Evolutionary conservation across 2,329 filamentous ascomycete genomes (phyloP).

Genomic region (Aureobasidium melanogenum): DNA sequence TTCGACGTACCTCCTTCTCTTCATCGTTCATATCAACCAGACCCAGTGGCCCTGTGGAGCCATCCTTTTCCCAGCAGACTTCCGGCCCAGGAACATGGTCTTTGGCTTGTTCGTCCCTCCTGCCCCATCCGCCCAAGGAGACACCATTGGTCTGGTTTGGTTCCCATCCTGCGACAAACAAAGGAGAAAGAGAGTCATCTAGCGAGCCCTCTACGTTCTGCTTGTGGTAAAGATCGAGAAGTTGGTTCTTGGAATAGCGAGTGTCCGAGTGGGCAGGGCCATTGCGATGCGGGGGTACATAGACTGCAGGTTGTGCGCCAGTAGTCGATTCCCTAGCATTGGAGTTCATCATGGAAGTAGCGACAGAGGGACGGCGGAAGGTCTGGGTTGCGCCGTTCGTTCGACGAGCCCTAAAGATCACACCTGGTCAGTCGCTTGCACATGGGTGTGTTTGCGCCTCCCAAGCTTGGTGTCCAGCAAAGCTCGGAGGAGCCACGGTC

Average conservation of each 20-base stretch:
- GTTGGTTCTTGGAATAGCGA: slow-evolving; percentile 70
- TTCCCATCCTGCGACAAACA: slow-evolving; percentile 73
- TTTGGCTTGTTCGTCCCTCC: slow-evolving; percentile 57
- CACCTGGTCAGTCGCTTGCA: neutral
- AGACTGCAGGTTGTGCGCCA: slow-evolving; percentile 31
- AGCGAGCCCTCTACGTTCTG: slow-evolving; percentile 50
- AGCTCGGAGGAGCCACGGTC: neutral
- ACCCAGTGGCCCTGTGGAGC: slow-evolving; percentile 60
- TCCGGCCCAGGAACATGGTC: slow-evolving; percentile 72
- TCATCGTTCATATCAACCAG: slow-evolving; percentile 63
- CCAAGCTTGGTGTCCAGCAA: neutral
- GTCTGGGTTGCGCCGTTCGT: slow-evolving; percentile 59
- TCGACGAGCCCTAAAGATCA: slow-evolving; percentile 47
- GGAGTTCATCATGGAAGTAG: slow-evolving; percentile 41
- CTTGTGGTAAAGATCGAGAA: slow-evolving; percentile 65
- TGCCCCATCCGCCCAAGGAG: slow-evolving; percentile 59
- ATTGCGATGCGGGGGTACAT: slow-evolving; percentile 57
- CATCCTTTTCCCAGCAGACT: slow-evolving; percentile 77
- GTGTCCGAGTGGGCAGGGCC: slow-evolving; percentile 42
- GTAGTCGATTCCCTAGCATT: slow-evolving; percentile 22
- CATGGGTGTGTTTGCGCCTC: slow-evolving; percentile 11
- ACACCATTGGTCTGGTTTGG: slow-evolving; percentile 60
- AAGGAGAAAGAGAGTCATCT: slow-evolving; percentile 53
- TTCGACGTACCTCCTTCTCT: slow-evolving; percentile 49
- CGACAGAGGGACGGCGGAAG: slow-evolving; percentile 55